Percentiles rank a stretch among this genome's conserved stretches.
Evolutionary conservation across 495 filamentous ascomycete species (phyloP).

Genomic region (Apodospora peruviana): DNA sequence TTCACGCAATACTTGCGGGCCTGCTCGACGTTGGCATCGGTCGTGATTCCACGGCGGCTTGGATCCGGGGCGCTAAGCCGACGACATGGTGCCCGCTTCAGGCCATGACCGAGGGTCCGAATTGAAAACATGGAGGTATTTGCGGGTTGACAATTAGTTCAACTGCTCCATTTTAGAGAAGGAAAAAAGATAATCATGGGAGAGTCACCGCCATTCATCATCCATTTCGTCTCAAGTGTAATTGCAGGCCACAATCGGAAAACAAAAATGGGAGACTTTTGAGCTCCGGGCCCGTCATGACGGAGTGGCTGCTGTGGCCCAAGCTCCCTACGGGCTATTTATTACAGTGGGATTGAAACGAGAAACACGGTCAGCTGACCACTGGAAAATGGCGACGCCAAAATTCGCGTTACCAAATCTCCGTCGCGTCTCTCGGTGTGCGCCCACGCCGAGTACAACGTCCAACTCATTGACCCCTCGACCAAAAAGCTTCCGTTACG

Average conservation of each 20-base stretch:
- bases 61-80: slow-evolving; percentile 2
- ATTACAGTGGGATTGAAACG: not conserved
- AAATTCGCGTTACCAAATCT: slow-evolving; percentile 25
- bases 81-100: slow-evolving; percentile 11
- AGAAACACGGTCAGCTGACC: slow-evolving; percentile 25
- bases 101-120: slow-evolving; percentile 9
- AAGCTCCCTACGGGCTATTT: not conserved
- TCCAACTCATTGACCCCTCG: not conserved
- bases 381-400: slow-evolving; percentile 10
- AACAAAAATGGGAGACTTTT: too few relatives aligned
- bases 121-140: slow-evolving; percentile 14
- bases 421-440: slow-evolving; percentile 7
- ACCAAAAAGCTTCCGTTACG: too few relatives aligned
- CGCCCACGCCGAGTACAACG: not conserved
- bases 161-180: slow-evolving; percentile 7
- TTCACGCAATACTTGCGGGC: slow-evolving; percentile 44
- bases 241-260: too few relatives aligned
- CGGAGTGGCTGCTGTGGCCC: slow-evolving; percentile 2
- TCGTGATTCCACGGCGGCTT: slow-evolving; percentile 13
- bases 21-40: slow-evolving; percentile 35
- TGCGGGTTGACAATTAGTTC: not conserved
- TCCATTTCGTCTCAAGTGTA: too few relatives aligned
- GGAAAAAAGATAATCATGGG: not conserved
- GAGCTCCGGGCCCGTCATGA: too few relatives aligned
- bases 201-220: too few relatives aligned